These are phyloP conservation scores for Aegilops sharonensis DNA, from an alignment of 176 grass and related monocot species.

Conservation along the genomic window DNA sequence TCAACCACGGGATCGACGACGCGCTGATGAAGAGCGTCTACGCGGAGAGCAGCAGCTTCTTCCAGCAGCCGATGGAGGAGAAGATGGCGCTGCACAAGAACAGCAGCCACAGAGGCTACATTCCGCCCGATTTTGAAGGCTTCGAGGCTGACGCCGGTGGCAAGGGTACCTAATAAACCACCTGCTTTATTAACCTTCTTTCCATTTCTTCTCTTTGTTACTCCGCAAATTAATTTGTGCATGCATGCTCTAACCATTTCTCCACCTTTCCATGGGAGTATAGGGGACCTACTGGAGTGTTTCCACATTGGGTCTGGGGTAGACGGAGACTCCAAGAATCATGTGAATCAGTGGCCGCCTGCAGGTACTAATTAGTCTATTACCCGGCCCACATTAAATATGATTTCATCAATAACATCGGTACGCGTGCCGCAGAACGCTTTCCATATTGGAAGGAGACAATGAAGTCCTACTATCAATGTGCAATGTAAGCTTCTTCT, in stretches of 20 bases:
- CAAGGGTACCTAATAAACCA: background rate
- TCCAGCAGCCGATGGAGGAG: constrained; percentile 39
- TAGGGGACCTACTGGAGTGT: constrained; percentile 63
- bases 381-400: too few relatives aligned
- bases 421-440: constrained; percentile 16
- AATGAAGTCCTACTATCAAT: constrained; percentile 46
- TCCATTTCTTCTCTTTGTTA: too few relatives aligned
- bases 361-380: constrained; percentile 26
- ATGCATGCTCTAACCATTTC: background rate
- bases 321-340: background rate
- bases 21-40: constrained; percentile 25
- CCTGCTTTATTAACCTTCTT: background rate
- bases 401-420: too few relatives aligned
- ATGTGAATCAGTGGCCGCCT: constrained; percentile 49
- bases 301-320: constrained; percentile 48
- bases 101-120: constrained; percentile 51
- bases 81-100: constrained; percentile 53
- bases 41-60: constrained; percentile 53
- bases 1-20: constrained; percentile 54
- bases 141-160: constrained; percentile 40
- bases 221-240: background rate
- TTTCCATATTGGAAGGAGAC: constrained; percentile 56
- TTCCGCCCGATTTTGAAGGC: constrained; percentile 44
- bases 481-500: constrained; percentile 44
- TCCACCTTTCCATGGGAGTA: too few relatives aligned